Percentiles rank a stretch among this genome's conserved stretches.
These are phyloP conservation scores for Sporothrix humicola DNA, from an alignment of 2,329 filamentous ascomycete genomes.

Conservation along the genomic window DNA sequence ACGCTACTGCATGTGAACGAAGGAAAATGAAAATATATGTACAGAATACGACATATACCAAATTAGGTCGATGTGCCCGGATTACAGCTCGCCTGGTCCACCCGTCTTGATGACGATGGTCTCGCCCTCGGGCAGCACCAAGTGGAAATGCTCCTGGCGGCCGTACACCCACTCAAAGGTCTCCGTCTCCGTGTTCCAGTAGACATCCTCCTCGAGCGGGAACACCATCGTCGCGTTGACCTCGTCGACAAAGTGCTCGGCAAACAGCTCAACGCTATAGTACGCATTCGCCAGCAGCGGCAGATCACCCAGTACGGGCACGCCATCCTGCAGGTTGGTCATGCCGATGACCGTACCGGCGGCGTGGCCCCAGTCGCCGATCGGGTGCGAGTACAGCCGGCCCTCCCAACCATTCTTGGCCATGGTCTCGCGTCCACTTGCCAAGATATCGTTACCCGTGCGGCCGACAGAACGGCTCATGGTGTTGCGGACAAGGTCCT, in stretches of 20 bases:
- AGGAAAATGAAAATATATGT: too few species aligned
- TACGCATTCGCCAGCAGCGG: constrained; percentile 54
- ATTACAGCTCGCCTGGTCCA: constrained; percentile 22
- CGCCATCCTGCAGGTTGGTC: constrained; percentile 56
- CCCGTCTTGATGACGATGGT: too few species aligned
- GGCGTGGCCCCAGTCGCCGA: constrained; percentile 58
- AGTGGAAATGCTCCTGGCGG: constrained; percentile 53
- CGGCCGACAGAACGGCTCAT: constrained; percentile 50
- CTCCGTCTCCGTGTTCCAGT: constrained; percentile 49
- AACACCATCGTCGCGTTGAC: constrained; percentile 53
- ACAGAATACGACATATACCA: neutral
- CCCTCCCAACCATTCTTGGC: constrained; percentile 51
- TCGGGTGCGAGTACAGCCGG: constrained; percentile 56
- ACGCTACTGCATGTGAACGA: too few species aligned
- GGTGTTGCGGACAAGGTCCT: constrained; percentile 54
- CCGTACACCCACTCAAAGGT: constrained; percentile 58
- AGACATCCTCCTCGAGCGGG: constrained; percentile 58
- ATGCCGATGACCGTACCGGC: constrained; percentile 57
- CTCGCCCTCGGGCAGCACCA: constrained; percentile 29
- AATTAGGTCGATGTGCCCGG: neutral
- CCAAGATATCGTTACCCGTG: constrained; percentile 54
- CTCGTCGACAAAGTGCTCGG: constrained; percentile 55
- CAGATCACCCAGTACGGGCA: constrained; percentile 54
- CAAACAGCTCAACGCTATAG: constrained; percentile 58
- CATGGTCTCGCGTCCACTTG: constrained; percentile 49